Base-by-base conservation (phyloP, 1,139 yeast genomes). In the Spencermartinsiella ligniputridi region DNA sequence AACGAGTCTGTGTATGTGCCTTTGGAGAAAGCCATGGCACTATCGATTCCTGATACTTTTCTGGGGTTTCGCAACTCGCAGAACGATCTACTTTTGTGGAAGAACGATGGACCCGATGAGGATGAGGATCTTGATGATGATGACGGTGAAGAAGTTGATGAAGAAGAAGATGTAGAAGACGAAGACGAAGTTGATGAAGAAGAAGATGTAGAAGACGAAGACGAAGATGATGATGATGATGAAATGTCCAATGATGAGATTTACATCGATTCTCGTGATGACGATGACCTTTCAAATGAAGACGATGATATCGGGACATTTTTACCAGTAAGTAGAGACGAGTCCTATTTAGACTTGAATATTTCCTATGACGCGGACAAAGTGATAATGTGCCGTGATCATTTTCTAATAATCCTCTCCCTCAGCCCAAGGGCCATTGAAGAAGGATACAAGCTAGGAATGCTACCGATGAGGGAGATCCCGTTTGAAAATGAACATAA, bases 1-100 rank as follows among this genome's bases (percentile, higher is more conserved):
- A 55, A 54, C 35, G 52, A 55, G 33, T 55, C 60, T 12, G 46
- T 54, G 4, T 58, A 55, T 42, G 50, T 60, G 17, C 57, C 60
- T 18, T 45, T 58, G 32, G 57, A 54, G 21, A 42, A 47, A 19
- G 63, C 58, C 3, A 43, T 51, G 16, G 52, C 56, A 12, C 40
- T 56, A 19, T 46, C 50, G 16, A 15, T 15, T 27, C 15, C 32
- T 15, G 15, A 27, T n/a, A n/a, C 32, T 15, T 27, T 9, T 27
- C 32, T 27, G 15, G 32, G 32, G 12, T 27, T 11, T n/a, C 12
- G 32, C 12, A 9, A n/a, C 5, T 42, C 38, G 16, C 47, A 39
- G 39, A 39, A 20, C n/a, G 37, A 15, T 3, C 39, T 38, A 22
- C 33, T 36, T 11, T 16, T 42, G 5, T 39, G 38, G 2, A 25